These are phyloP conservation scores for Tulasnella sp. DNA, from an alignment of 768 basidiomycete genomes.

Conservation along the genomic window DNA sequence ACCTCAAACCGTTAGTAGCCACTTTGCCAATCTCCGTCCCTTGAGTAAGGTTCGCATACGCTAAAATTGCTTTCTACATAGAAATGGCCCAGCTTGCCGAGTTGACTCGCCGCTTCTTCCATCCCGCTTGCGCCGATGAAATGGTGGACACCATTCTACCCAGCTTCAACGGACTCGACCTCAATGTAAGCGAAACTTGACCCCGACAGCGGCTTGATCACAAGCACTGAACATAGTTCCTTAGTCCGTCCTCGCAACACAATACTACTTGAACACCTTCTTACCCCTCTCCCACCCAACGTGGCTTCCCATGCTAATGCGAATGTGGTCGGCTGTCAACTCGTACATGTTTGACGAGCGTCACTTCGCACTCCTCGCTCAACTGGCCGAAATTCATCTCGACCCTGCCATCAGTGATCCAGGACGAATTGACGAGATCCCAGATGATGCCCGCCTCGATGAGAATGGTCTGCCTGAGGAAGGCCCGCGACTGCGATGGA, in stretches of 20 bases:
- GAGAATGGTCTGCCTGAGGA: slow-evolving; percentile 5
- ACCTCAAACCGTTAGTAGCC: slow-evolving; percentile 46
- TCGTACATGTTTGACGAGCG: slow-evolving; percentile 52
- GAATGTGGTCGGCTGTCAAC: slow-evolving; percentile 62
- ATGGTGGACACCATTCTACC: slow-evolving; percentile 87
- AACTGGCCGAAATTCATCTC: slow-evolving; percentile 64
- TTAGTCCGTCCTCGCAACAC: slow-evolving; percentile 66
- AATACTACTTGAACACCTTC: slow-evolving; percentile 81
- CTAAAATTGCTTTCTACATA: background rate
- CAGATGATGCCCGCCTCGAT: slow-evolving; percentile 59
- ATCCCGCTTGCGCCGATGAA: slow-evolving; percentile 74
- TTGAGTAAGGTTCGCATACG: background rate
- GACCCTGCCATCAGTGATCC: slow-evolving; percentile 55
- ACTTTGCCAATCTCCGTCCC: background rate
- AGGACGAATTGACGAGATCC: slow-evolving; percentile 44
- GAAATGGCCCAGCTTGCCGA: slow-evolving; percentile 64
- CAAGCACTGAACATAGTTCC: slow-evolving; percentile 16
- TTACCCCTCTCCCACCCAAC: slow-evolving; percentile 79
- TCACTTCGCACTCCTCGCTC: slow-evolving; percentile 60
- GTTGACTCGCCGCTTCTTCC: slow-evolving; percentile 71
- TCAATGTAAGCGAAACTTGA: slow-evolving; percentile 49
- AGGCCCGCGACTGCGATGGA: slow-evolving; percentile 17
- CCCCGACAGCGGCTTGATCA: background rate
- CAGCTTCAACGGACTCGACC: slow-evolving; percentile 58
- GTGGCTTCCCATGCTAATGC: slow-evolving; percentile 61